Percentiles rank a stretch among this genome's conserved stretches.
These are phyloP conservation scores for Flagelloscypha sp. DNA, from an alignment of 768 basidiomycete species.

Conservation along the genomic window DNA sequence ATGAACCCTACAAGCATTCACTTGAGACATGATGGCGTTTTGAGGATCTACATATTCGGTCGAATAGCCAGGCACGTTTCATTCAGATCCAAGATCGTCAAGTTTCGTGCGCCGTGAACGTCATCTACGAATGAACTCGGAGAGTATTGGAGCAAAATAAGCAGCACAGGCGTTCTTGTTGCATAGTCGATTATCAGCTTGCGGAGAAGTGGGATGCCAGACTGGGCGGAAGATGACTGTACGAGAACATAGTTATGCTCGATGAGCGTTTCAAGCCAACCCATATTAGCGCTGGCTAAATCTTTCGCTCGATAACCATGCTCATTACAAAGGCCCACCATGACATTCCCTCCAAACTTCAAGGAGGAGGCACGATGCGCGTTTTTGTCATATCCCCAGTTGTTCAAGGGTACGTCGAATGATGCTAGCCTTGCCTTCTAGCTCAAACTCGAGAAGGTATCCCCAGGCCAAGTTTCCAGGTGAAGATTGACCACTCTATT, in stretches of 20 bases:
- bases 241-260: conserved; percentile 41
- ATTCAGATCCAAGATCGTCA: conserved; percentile 41
- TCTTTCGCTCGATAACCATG: conserved; percentile 38
- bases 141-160: conserved; percentile 52
- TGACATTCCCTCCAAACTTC: conserved; percentile 67
- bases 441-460: too few species aligned
- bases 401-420: too few species aligned
- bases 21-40: conserved; percentile 29
- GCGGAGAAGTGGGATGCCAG: conserved; percentile 47
- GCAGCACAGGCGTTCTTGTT: conserved; percentile 30
- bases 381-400: conserved; percentile 79
- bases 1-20: conserved; percentile 26
- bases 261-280: not conserved
- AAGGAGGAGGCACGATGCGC: conserved; percentile 53
- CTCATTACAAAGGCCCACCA: conserved; percentile 72
- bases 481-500: conserved; percentile 16
- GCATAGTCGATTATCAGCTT: conserved; percentile 27
- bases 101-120: conserved; percentile 20
- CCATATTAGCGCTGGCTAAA: not conserved
- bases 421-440: too few species aligned
- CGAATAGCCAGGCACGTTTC: conserved; percentile 45
- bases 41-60: conserved; percentile 24
- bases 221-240: conserved; percentile 54
- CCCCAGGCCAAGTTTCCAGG: conserved; percentile 90
- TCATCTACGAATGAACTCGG: conserved; percentile 33